Conservation (phyloP, 495 filamentous ascomycete species). For the Aspergillus bertholletiae region DNA sequence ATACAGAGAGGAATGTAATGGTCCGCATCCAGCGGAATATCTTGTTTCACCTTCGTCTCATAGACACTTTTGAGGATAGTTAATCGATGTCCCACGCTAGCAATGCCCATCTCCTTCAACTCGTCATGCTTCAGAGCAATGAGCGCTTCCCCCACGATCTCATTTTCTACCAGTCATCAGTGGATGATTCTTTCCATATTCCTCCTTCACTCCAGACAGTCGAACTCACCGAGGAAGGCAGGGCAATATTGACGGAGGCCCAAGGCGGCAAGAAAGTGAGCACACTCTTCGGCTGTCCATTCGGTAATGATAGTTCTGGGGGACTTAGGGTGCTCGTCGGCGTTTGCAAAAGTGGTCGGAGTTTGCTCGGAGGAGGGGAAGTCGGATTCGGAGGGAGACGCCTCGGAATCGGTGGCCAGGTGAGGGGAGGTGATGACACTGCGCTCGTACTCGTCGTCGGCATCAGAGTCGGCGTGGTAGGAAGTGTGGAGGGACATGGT, state of each 20-base stretch:
- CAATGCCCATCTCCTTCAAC: constrained; percentile 88
- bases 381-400: constrained; percentile 76
- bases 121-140: constrained; percentile 88
- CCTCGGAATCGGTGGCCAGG: constrained; percentile 72
- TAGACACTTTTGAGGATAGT: constrained; percentile 94
- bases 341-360: constrained; percentile 76
- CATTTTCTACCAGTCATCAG: constrained; percentile 63
- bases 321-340: constrained; percentile 61
- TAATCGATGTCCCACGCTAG: constrained; percentile 87
- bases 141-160: constrained; percentile 87
- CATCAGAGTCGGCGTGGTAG: constrained; percentile 81
- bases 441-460: constrained; percentile 91
- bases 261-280: constrained; percentile 75
- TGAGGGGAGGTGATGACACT: constrained; percentile 70
- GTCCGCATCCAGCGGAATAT: constrained; percentile 84
- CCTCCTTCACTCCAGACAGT: background rate
- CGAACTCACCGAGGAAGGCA: constrained; percentile 66
- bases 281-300: constrained; percentile 87
- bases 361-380: constrained; percentile 81
- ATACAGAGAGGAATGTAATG: constrained; percentile 92
- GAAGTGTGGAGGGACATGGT: constrained; percentile 50
- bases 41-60: constrained; percentile 88
- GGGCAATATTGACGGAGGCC: constrained; percentile 82
- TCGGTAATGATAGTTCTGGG: constrained; percentile 79
- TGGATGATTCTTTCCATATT: background rate